Percentiles rank a stretch among this genome's conserved stretches.
Evolutionary conservation across 2,329 filamentous ascomycete genomes (phyloP).

Genomic region (Paraconiothyrium sp.): DNA sequence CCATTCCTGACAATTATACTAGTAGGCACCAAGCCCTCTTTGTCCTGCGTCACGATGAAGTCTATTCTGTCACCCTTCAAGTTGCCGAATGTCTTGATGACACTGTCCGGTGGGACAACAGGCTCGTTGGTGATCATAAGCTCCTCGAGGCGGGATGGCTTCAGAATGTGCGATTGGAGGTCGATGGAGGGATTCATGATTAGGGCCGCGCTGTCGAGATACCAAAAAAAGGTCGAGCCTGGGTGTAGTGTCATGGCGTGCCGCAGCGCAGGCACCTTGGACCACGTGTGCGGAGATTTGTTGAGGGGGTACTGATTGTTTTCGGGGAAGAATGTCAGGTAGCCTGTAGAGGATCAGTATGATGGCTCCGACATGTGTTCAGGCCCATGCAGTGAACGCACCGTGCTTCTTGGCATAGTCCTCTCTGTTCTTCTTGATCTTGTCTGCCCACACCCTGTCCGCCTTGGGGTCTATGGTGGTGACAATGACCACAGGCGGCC

Average conservation of each 20-base stretch:
- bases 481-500: slow-evolving; percentile 75
- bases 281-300: slow-evolving; percentile 69
- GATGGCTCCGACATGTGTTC: neutral
- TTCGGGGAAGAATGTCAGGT: slow-evolving; percentile 83
- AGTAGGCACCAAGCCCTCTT: slow-evolving; percentile 76
- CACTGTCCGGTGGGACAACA: slow-evolving; percentile 92
- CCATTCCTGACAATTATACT: slow-evolving; percentile 85
- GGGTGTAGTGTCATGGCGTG: slow-evolving; percentile 87
- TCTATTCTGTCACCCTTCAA: slow-evolving; percentile 81
- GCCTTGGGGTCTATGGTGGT: slow-evolving; percentile 80
- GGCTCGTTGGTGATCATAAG: slow-evolving; percentile 86
- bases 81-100: slow-evolving; percentile 92
- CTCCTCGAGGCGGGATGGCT: slow-evolving; percentile 71
- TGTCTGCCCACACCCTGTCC: slow-evolving; percentile 73
- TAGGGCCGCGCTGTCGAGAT: slow-evolving; percentile 82
- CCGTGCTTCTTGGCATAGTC: slow-evolving; percentile 88
- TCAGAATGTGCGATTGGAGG: slow-evolving; percentile 76
- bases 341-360: slow-evolving; percentile 66
- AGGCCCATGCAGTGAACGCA: slow-evolving; percentile 55
- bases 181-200: slow-evolving; percentile 84
- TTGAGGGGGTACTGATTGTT: slow-evolving; percentile 78
- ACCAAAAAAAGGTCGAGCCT: slow-evolving; percentile 83
- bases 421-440: slow-evolving; percentile 82
- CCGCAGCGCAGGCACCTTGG: slow-evolving; percentile 83
- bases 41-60: slow-evolving; percentile 85